Evolutionary conservation across 371 early-diverging fungal genomes (phyloP).

Genomic region (Circinella umbellata): DNA sequence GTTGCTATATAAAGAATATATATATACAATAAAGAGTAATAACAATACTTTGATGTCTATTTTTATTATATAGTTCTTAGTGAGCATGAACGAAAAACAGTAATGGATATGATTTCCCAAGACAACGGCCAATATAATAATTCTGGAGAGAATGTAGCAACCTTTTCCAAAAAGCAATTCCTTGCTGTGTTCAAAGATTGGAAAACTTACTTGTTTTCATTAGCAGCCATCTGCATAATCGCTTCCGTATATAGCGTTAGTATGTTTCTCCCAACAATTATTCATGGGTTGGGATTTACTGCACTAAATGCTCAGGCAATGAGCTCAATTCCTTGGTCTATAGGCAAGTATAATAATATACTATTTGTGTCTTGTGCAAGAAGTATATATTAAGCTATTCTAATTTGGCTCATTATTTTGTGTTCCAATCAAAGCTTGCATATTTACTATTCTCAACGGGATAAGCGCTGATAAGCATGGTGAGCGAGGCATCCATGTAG

Average conservation of each 20-base stretch:
- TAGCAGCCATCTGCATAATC: constrained; percentile 64
- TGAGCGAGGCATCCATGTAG: constrained; percentile 69
- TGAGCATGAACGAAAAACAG: constrained; percentile 57
- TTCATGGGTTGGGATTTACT: constrained; percentile 69
- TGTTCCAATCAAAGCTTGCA: constrained; percentile 37
- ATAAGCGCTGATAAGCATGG: constrained; percentile 68
- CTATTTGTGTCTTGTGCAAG: background rate
- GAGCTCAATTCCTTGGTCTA: constrained; percentile 25
- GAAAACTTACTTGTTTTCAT: constrained; percentile 59
- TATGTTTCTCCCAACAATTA: constrained; percentile 74
- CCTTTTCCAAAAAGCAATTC: constrained; percentile 65
- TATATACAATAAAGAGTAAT: too few species aligned
- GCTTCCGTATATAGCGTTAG: constrained; percentile 67
- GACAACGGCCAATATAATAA: constrained; percentile 41
- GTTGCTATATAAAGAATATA: background rate
- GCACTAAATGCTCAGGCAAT: constrained; percentile 54
- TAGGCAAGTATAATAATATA: constrained; percentile 1
- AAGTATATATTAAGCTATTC: too few species aligned
- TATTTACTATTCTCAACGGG: constrained; percentile 58
- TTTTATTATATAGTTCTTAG: constrained; percentile 44
- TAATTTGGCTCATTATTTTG: too few species aligned
- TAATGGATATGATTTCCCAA: constrained; percentile 41
- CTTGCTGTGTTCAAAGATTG: constrained; percentile 57
- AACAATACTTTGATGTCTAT: too few species aligned
- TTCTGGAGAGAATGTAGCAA: constrained; percentile 43